Base-by-base conservation (phyloP, 306 rosid species). In the Begonia peltatifolia region DNA sequence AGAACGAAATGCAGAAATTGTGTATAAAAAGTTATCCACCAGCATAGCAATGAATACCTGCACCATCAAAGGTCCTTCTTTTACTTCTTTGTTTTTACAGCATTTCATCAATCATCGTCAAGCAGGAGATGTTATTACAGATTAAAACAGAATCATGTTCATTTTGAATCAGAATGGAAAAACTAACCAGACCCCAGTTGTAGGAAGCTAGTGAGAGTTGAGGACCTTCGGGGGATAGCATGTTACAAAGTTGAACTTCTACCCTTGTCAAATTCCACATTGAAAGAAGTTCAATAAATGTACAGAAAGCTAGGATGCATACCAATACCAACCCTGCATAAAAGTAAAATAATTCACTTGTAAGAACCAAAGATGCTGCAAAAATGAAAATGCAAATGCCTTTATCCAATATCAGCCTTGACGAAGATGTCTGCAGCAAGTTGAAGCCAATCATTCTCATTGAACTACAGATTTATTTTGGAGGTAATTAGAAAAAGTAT, bases 261-360 rank as follows among this genome's bases (percentile, higher is more conserved):
- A 92, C 61, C 79, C 94, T 75, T 53, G 99, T 92, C 81, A 92
- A 76, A 74, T 87, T 92, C 99, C 99, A 81, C 99, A 92, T 92
- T 47, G 99, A 92, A 49, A 87, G 65, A 59, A 92, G 96, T 60
- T 82, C 83, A 10, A 79, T 43, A 16, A 77, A 12, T 61, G 99
- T 92, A 80, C 99, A 81, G 36, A 25, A 38, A 25, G 73, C 81
- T 18, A 75, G 76, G 56, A 69, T 43, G 64, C 65, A 49, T 55
- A 68, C 94, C 77, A 81, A 63, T 52, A 51, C 55, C 75, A 92
- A 64, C 62, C 99, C 99, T 92, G 77, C 56, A 59, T 7, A 69
- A 71, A 67, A 50, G 53, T 46, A 55, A 30, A 41, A 58, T 8
- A 38, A 30, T 55, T 64, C 71, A 56, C 53, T 51, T 25, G 54